A percentile compares a stretch with the other conserved stretches of the same genome.
These are phyloP conservation scores for Prunella vulgaris DNA, from an alignment of 257 asterid species.

Conservation along the genomic window DNA sequence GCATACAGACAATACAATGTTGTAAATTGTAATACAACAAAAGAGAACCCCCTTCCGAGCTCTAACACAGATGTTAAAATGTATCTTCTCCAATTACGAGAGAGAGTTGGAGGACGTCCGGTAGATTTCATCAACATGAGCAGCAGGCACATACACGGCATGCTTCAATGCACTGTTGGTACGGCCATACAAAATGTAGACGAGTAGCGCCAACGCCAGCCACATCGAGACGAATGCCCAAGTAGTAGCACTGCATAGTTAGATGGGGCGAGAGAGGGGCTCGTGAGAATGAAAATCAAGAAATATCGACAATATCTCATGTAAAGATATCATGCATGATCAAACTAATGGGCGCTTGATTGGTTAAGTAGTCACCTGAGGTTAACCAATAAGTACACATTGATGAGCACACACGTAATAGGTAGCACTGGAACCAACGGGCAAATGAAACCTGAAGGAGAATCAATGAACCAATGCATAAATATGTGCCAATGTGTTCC, in stretches of 20 bases:
- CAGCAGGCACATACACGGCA: slow-evolving; percentile 86
- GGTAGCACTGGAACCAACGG: slow-evolving; percentile 91
- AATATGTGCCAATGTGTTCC: not conserved
- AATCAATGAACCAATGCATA: not conserved
- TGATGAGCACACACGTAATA: slow-evolving; percentile 71
- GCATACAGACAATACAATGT: too few relatives aligned
- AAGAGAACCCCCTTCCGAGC: not conserved
- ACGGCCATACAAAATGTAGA: slow-evolving; percentile 67
- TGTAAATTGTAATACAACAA: not conserved
- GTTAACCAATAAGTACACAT: slow-evolving; percentile 77
- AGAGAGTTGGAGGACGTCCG: slow-evolving; percentile 39
- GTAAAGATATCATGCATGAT: not conserved
- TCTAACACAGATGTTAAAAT: not conserved
- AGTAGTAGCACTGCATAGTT: slow-evolving; percentile 54
- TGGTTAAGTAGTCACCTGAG: slow-evolving; percentile 62
- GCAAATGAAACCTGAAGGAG: slow-evolving; percentile 76
- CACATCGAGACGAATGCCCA: slow-evolving; percentile 83
- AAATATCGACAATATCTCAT: not conserved
- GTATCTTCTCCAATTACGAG: slow-evolving; percentile 12
- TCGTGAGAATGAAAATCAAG: not conserved
- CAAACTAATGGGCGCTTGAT: not conserved
- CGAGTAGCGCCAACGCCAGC: slow-evolving; percentile 55
- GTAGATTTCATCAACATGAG: slow-evolving; percentile 78
- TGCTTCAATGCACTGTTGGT: slow-evolving; percentile 57
- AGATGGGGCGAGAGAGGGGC: not conserved